These are phyloP conservation scores for Iris macrosiphon DNA, from an alignment of 106 monocot genomes.

Conservation along the genomic window DNA sequence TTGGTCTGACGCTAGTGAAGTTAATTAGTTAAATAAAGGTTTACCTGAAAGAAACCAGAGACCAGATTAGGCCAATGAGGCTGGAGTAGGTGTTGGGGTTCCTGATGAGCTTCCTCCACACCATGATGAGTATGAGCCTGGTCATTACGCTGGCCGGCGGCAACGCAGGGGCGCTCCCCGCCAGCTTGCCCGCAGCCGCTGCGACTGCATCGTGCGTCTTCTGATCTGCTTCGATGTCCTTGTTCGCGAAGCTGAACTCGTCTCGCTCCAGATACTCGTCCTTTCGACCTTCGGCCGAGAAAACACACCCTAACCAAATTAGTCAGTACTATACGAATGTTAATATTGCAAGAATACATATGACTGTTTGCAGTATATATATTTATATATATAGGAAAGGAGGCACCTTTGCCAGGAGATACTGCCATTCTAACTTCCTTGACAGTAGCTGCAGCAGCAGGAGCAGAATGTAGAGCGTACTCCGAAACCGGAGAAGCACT, in stretches of 20 bases:
- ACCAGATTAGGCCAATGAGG: constrained; percentile 54
- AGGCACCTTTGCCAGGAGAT: constrained; percentile 29
- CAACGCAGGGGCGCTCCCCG: constrained; percentile 18
- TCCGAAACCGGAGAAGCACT: constrained; percentile 58
- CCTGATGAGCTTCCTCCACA: constrained; percentile 69
- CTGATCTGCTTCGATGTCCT: constrained; percentile 4
- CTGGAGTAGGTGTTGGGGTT: constrained; percentile 77
- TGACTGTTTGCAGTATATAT: too few relatives aligned
- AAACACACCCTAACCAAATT: not conserved
- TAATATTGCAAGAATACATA: too few relatives aligned
- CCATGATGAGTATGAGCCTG: constrained; percentile 65
- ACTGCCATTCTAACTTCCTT: constrained; percentile 35
- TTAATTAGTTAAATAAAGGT: too few relatives aligned
- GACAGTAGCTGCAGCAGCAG: not conserved
- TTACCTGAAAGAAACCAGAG: constrained; percentile 54
- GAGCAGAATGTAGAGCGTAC: constrained; percentile 1
- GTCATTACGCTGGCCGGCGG: constrained; percentile 74
- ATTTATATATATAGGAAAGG: too few relatives aligned
- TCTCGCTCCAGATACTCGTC: constrained; percentile 33
- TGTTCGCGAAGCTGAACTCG: constrained; percentile 19
- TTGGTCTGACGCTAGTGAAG: too few relatives aligned
- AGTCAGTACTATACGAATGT: too few relatives aligned
- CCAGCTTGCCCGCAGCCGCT: constrained; percentile 2
- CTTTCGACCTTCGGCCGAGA: constrained; percentile 12
- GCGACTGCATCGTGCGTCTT: constrained; percentile 3